These are phyloP conservation scores for Apophysomyces elegans DNA, from an alignment of 371 early-diverging fungal species.

Conservation along the genomic window DNA sequence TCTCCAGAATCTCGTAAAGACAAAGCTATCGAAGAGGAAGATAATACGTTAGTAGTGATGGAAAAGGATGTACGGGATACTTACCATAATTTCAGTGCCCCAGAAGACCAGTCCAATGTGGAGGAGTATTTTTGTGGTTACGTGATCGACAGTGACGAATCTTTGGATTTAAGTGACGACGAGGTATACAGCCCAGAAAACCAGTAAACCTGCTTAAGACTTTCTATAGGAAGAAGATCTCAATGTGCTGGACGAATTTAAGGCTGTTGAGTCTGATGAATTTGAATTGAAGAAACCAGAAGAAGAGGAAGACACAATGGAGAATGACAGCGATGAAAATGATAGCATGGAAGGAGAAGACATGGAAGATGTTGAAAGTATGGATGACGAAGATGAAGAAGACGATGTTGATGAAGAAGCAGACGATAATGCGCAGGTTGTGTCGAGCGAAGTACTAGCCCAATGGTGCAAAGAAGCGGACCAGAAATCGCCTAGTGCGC, in stretches of 20 bases:
- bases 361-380: conserved; percentile 35
- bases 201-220: neutral
- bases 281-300: conserved; percentile 37
- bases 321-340: conserved; percentile 20
- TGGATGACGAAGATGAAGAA: conserved; percentile 28
- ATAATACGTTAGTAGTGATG: conserved; percentile 12
- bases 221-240: conserved; percentile 35
- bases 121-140: conserved; percentile 49
- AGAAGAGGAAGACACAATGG: conserved; percentile 46
- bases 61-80: neutral
- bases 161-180: conserved; percentile 48
- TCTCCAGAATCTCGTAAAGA: conserved; percentile 1
- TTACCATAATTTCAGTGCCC: conserved; percentile 7
- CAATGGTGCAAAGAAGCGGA: conserved; percentile 41
- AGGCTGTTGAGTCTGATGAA: conserved; percentile 28
- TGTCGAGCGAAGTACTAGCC: conserved; percentile 42
- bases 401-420: no score
- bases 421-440: conserved; percentile 27
- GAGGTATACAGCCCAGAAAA: conserved; percentile 20
- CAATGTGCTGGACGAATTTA: conserved; percentile 39
- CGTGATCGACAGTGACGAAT: conserved; percentile 41
- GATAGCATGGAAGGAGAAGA: conserved; percentile 38
- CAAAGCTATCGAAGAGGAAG: conserved; percentile 20
- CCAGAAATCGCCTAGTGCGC: conserved; percentile 34
- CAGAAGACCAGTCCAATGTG: conserved; percentile 25